A percentile compares a stretch with the other conserved stretches of the same genome.
These are phyloP conservation scores for Rhodofomes roseus DNA, from an alignment of 1,284 basidiomycete species.

Conservation along the genomic window DNA sequence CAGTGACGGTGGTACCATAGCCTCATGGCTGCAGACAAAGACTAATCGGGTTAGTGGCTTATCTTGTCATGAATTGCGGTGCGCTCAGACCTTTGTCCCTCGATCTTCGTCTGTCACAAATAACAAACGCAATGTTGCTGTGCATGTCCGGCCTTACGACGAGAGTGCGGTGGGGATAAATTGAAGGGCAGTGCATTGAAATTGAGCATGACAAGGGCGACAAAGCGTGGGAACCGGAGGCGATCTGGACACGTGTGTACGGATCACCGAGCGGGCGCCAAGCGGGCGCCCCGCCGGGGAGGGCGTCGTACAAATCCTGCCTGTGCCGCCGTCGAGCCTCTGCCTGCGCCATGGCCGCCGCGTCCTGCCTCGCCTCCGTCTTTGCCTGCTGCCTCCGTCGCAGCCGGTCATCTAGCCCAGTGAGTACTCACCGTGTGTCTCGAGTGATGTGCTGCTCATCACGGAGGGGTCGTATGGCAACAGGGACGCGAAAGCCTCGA, in stretches of 20 bases:
- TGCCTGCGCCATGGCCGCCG: slow-evolving; percentile 15
- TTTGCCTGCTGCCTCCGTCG: slow-evolving; percentile 24
- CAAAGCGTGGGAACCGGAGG: neutral
- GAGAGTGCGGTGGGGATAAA: neutral
- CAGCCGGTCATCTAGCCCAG: slow-evolving; percentile 5
- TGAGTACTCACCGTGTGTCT: neutral
- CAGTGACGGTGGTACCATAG: neutral
- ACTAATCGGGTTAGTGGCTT: neutral
- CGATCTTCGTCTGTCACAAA: no score
- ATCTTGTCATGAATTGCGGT: neutral
- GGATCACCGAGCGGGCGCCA: neutral
- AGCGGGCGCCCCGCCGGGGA: neutral
- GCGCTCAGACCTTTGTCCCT: no score
- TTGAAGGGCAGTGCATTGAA: neutral
- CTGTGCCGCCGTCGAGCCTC: neutral
- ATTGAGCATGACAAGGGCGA: neutral
- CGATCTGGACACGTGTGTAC: neutral
- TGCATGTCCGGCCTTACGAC: neutral
- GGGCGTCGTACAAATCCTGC: neutral
- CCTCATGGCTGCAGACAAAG: neutral
- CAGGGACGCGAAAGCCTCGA: slow-evolving; percentile 22
- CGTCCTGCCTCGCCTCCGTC: slow-evolving; percentile 19
- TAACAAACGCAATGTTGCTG: no score
- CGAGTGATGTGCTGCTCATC: neutral
- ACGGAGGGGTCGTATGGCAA: slow-evolving; percentile 6